phyloP scores from a whole-genome alignment of 1,139 yeast species.

The Sugiyamaella neomexicana region DNA sequence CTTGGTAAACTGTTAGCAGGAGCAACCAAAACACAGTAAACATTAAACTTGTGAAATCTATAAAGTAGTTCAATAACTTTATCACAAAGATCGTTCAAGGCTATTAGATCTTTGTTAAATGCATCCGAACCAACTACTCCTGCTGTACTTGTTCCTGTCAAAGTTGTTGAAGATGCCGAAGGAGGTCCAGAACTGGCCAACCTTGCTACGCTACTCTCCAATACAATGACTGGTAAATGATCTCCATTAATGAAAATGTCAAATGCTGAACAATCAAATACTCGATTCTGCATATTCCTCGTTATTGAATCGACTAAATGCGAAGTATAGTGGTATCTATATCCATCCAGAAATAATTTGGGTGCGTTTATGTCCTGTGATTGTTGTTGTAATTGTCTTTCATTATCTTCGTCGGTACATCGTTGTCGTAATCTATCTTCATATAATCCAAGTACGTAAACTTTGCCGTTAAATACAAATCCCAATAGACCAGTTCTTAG shows the following conservation, averaged over 20 bases:
- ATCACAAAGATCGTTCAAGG: conserved; percentile 70
- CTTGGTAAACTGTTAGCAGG: conserved; percentile 84
- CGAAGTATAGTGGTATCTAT: conserved; percentile 77
- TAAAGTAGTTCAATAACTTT: conserved; percentile 70
- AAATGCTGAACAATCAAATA: conserved; percentile 88
- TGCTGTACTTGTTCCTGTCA: conserved; percentile 11
- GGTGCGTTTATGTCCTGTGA: conserved; percentile 50
- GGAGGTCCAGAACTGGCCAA: conserved; percentile 26
- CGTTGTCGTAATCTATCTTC: conserved; percentile 86
- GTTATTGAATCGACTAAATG: conserved; percentile 81
- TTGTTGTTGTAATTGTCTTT: conserved; percentile 32
- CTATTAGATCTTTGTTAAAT: conserved; percentile 40
- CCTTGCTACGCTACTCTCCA: conserved; percentile 75
- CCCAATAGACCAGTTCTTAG: conserved; percentile 90
- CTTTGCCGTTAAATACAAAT: conserved; percentile 80
- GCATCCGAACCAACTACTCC: conserved; percentile 35
- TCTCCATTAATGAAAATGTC: conserved; percentile 84
- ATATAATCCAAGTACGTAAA: conserved; percentile 82
- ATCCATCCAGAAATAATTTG: conserved; percentile 28
- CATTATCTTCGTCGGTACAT: conserved; percentile 19
- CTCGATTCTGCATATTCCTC: conserved; percentile 67
- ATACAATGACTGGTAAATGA: conserved; percentile 79
- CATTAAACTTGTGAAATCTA: conserved; percentile 70
- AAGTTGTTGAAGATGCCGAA: conserved; percentile 8
- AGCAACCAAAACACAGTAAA: conserved; percentile 79